These are phyloP conservation scores for Rhizopogon vulgaris DNA, from an alignment of 768 basidiomycete species.

Conservation along the genomic window DNA sequence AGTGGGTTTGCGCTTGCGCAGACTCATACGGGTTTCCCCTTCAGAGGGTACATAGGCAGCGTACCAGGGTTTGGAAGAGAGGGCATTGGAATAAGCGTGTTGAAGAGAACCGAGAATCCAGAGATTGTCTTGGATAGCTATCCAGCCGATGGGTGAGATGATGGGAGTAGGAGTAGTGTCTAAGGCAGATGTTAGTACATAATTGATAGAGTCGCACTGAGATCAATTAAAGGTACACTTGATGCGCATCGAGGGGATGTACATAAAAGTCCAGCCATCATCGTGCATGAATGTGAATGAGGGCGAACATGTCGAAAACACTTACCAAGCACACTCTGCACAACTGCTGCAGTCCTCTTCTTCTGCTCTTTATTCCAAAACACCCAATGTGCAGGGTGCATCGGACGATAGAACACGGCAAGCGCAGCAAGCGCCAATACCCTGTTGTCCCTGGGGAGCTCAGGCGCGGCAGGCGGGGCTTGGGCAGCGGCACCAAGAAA, in stretches of 20 bases:
- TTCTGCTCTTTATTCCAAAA: constrained; percentile 55
- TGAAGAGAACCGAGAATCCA: constrained; percentile 28
- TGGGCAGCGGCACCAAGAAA: constrained; percentile 38
- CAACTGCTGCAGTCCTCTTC: constrained; percentile 41
- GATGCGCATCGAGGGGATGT: neutral
- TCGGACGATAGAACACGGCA: constrained; percentile 47
- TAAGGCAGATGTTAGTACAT: constrained; percentile 2
- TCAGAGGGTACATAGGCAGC: constrained; percentile 24
- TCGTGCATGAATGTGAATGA: too few species aligned
- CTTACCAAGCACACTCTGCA: constrained; percentile 51
- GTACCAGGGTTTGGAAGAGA: constrained; percentile 22
- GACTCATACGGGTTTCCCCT: constrained; percentile 26
- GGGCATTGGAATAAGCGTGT: constrained; percentile 19
- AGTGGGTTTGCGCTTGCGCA: constrained; percentile 26
- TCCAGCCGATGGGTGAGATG: constrained; percentile 30
- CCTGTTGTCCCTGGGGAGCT: constrained; percentile 32
- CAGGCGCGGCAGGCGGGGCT: constrained; percentile 35
- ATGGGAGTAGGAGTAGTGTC: constrained; percentile 26
- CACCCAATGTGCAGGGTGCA: constrained; percentile 55
- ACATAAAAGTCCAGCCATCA: neutral
- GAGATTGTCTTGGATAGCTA: constrained; percentile 26
- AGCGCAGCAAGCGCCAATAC: constrained; percentile 57
- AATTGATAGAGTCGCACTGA: neutral
- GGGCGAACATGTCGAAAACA: constrained; percentile 8
- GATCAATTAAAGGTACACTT: neutral